Base-by-base conservation (phyloP, 805 yeast species). In the Metschnikowia kofuensis region DNA sequence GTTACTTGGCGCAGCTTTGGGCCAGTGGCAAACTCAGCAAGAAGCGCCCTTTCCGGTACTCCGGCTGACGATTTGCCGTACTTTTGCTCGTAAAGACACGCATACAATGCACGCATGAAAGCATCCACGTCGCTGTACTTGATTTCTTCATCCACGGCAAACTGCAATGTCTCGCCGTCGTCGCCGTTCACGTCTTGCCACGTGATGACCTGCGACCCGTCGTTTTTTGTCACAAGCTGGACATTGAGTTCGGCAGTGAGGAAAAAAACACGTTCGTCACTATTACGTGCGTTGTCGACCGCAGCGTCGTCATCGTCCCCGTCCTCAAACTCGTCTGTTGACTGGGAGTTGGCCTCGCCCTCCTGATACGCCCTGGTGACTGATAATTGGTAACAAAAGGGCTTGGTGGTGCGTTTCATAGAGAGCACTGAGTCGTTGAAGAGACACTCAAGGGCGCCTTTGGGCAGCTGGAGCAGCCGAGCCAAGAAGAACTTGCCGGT, bases 151-250 rank as follows among this genome's bases (percentile, higher is more conserved):
- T 83, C 88, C 43, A 89, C 80, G 21, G 86, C 76, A 67, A 88
- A 91, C 66, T 90, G 96, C 65, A 85, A 89, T 53, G 75, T 69
- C 60, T 91, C 97, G 26, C 89, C 97, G 6, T 76, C 74, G 59
- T 91, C 97, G n/a, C 96, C 97, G 39, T 82, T 83, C 35, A 82
- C 62, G 64, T 94, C 96, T 12, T 70, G 75, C 98, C 98, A 92
- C 0, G 85, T 73, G 28, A 92, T 77, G 1, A 84, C 81, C 36
- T 74, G 68, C 4, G 77, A 69, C 1, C 84, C 87, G 35, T 80
- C 79, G 37, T 72, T 66, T 45, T 78, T 77, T 48, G 78, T 72
- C 49, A 72, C 73, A 48, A 78, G 74, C 50, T 80, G 75, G 43
- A 91, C 71, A 36, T 76, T 69, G 48, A 92, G 69, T 3, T 78